Evolutionary conservation across 108 stramenopile genomes (phyloP).

Genomic region (Cyclostephanos tholiformis): DNA sequence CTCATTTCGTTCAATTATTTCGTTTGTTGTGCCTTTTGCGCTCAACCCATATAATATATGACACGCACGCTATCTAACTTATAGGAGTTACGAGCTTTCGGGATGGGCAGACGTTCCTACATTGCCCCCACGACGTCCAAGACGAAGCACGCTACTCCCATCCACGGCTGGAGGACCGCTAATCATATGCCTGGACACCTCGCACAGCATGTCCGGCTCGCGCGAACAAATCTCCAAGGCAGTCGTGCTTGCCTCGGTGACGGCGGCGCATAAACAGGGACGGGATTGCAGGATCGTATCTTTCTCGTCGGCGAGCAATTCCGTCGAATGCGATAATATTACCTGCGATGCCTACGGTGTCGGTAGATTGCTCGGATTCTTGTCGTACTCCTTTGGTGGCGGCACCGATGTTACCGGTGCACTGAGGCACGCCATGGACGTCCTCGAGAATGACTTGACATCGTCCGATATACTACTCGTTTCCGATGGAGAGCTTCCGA

Average conservation of each 20-base stretch:
- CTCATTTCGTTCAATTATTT: too few species aligned
- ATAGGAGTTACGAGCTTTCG: constrained; percentile 66
- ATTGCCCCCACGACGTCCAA: constrained; percentile 38
- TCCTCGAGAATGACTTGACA: constrained; percentile 43
- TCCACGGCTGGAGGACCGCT: constrained; percentile 71
- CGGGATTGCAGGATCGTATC: constrained; percentile 70
- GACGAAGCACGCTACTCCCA: constrained; percentile 49
- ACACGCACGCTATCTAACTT: too few species aligned
- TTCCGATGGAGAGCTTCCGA: constrained; percentile 80
- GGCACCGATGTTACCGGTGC: constrained; percentile 83
- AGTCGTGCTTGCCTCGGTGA: constrained; percentile 70
- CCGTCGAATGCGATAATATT: constrained; percentile 58
- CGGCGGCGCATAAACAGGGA: constrained; percentile 61
- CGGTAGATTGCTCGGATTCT: constrained; percentile 60
- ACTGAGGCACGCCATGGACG: constrained; percentile 50
- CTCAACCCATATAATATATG: too few species aligned
- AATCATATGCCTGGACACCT: constrained; percentile 80
- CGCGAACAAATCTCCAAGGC: constrained; percentile 76
- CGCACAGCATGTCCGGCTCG: constrained; percentile 61
- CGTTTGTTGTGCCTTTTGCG: too few species aligned
- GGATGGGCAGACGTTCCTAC: constrained; percentile 69
- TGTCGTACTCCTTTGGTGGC: constrained; percentile 72
- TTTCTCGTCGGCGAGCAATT: constrained; percentile 58
- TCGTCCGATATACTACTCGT: constrained; percentile 75
- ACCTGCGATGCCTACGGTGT: constrained; percentile 56